phyloP scores from a whole-genome alignment of 2,329 filamentous ascomycete genomes.

The Bisporella sp. region DNA sequence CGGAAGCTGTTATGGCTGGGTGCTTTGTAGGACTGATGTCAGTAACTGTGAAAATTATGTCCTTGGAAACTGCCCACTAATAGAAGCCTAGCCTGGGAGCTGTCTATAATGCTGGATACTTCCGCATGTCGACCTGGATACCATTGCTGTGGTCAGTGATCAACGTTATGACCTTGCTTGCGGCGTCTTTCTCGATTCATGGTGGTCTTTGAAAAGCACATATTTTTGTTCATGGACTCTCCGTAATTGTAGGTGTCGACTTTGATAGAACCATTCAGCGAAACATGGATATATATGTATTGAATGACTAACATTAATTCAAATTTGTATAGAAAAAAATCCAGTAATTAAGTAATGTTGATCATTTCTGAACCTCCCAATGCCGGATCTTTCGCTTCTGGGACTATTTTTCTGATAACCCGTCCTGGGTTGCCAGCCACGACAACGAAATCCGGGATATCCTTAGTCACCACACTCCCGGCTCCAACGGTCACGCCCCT shows the following conservation, averaged over 20 bases:
- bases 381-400: conserved; percentile 22
- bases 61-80: not conserved
- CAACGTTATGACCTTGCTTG: conserved; percentile 58
- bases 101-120: conserved; percentile 62
- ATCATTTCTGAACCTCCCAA: not conserved
- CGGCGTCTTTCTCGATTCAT: conserved; percentile 66
- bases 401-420: conserved; percentile 40
- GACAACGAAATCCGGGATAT: conserved; percentile 56
- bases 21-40: conserved; percentile 61
- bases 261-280: too few species aligned
- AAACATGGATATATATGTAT: too few species aligned
- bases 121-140: conserved; percentile 69
- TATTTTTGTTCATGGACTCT: too few species aligned
- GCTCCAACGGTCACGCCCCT: conserved; percentile 69
- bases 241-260: too few species aligned
- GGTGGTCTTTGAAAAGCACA: conserved; percentile 47
- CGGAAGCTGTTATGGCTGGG: conserved; percentile 60
- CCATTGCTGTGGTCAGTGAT: conserved; percentile 64
- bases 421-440: conserved; percentile 63
- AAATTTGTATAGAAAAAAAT: not conserved
- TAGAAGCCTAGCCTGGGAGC: conserved; percentile 42
- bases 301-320: not conserved
- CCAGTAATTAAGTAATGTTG: not conserved
- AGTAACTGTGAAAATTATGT: conserved; percentile 24
- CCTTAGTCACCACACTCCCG: conserved; percentile 75